Percentiles rank a stretch among this genome's conserved stretches.
Evolutionary conservation across 2,329 filamentous ascomycete species (phyloP).

Genomic region (Cadophora sp.): DNA sequence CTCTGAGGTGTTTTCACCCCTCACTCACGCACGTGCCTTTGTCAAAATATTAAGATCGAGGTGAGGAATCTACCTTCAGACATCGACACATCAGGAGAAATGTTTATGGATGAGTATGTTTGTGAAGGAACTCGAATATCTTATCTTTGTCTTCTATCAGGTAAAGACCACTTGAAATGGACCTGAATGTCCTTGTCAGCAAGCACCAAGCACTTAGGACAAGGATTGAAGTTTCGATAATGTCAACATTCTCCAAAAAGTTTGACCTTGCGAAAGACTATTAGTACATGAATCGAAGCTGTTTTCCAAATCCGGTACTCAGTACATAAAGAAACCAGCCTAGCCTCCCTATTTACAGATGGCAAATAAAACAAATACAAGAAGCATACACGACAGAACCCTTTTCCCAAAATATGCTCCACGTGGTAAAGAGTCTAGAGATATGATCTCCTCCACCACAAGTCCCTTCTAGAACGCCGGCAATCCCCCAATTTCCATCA

Average conservation of each 20-base stretch:
- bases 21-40: neutral
- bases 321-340: neutral
- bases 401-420: neutral
- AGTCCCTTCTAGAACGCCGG: neutral
- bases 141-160: too few relatives aligned
- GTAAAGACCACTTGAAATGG: neutral
- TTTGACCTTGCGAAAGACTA: neutral
- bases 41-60: too few relatives aligned
- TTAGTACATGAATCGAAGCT: neutral
- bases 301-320: neutral
- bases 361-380: neutral
- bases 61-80: too few relatives aligned
- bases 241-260: neutral
- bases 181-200: neutral
- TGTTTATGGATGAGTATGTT: too few relatives aligned
- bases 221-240: neutral
- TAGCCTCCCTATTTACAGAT: neutral
- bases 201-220: neutral
- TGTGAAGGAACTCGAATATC: too few relatives aligned
- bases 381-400: neutral
- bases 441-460: neutral
- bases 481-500: neutral
- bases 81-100: too few relatives aligned
- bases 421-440: neutral
- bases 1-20: neutral